Conservation (phyloP, 371 early-diverging fungal species). For the Haplosporangium sp. region DNA sequence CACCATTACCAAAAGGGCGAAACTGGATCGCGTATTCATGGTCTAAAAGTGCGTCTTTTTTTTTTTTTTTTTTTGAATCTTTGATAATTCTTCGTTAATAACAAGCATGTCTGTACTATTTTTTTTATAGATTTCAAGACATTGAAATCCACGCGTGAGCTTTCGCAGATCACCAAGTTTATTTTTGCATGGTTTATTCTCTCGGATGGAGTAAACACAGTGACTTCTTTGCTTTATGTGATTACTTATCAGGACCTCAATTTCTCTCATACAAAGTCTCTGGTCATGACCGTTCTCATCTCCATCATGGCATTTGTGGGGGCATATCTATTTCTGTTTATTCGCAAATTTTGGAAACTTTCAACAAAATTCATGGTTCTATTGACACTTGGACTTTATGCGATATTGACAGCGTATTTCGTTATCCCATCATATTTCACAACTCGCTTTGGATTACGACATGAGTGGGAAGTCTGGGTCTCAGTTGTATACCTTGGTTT, state of each 20-base stretch:
- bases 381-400: constrained; percentile 26
- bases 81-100: not conserved
- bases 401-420: constrained; percentile 32
- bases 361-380: constrained; percentile 47
- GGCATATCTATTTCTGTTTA: constrained; percentile 55
- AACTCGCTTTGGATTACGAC: constrained; percentile 21
- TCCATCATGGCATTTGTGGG: constrained; percentile 61
- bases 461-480: constrained; percentile 64
- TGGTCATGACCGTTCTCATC: constrained; percentile 44
- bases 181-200: constrained; percentile 71
- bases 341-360: constrained; percentile 34
- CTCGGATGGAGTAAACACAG: constrained; percentile 69
- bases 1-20: constrained; percentile 66
- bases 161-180: constrained; percentile 64
- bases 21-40: constrained; percentile 61
- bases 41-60: constrained; percentile 43
- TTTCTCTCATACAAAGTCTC: constrained; percentile 37
- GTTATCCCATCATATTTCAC: constrained; percentile 54
- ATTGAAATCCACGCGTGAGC: constrained; percentile 59
- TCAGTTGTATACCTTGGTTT: constrained; percentile 66
- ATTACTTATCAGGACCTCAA: constrained; percentile 50
- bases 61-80: not conserved
- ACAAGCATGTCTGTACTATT: not conserved
- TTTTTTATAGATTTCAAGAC: constrained; percentile 29
- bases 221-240: constrained; percentile 57